Conservation (phyloP, 768 basidiomycete genomes). For the Leccinellum rugosiceps region DNA sequence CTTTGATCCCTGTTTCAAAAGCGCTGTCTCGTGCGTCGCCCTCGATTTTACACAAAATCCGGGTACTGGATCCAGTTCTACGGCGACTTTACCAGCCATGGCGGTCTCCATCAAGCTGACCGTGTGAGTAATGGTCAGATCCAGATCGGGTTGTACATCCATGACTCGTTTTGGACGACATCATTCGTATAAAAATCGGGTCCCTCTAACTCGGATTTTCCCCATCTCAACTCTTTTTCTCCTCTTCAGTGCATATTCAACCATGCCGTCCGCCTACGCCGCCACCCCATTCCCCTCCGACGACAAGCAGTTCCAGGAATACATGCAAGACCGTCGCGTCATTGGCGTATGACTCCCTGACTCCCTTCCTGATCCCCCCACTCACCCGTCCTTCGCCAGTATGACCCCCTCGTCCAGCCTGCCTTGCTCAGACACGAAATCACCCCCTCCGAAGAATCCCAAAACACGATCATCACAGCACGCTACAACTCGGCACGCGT, state of each 20-base stretch:
- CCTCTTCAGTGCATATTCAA: neutral
- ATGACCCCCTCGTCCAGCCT: constrained; percentile 95
- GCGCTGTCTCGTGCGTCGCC: constrained; percentile 34
- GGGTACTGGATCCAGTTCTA: constrained; percentile 52
- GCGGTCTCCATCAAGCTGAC: constrained; percentile 17
- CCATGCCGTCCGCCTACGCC: constrained; percentile 32
- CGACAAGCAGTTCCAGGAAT: constrained; percentile 58
- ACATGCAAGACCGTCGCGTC: constrained; percentile 80
- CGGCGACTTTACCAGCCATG: constrained; percentile 16
- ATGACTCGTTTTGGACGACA: neutral
- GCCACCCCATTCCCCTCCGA: constrained; percentile 67
- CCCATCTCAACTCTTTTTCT: neutral
- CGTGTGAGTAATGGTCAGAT: constrained; percentile 5
- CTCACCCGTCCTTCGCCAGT: constrained; percentile 43
- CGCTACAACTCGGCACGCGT: constrained; percentile 78
- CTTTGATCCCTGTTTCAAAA: constrained; percentile 50
- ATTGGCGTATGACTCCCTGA: constrained; percentile 53
- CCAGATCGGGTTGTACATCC: neutral
- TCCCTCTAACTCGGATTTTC: neutral
- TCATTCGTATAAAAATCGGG: constrained; percentile 32
- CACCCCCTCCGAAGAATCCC: constrained; percentile 58
- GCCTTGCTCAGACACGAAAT: constrained; percentile 88
- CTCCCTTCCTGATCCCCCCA: neutral
- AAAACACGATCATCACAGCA: constrained; percentile 73
- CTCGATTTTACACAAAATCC: constrained; percentile 72